Conservation (phyloP, 352 stramenopile genomes). For the Phytopythium aichiense region DNA sequence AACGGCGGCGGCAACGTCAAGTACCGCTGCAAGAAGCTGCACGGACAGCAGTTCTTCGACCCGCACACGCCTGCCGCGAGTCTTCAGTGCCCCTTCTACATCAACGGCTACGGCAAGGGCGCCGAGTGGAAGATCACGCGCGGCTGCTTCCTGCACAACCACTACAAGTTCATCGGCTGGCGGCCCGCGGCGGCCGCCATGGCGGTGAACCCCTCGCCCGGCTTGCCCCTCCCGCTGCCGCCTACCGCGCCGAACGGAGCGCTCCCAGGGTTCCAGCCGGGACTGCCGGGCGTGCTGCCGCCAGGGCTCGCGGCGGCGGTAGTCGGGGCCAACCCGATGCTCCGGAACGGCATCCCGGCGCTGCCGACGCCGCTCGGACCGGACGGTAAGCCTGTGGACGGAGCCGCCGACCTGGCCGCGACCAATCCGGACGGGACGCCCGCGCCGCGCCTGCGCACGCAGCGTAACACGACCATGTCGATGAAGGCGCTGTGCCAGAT, state of each 20-base stretch:
- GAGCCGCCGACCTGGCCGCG: neutral
- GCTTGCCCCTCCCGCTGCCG: conserved; percentile 7
- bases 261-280: neutral
- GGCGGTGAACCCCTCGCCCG: neutral
- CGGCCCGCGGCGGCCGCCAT: conserved; percentile 15
- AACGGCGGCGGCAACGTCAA: conserved; percentile 80
- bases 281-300: neutral
- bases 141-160: conserved; percentile 74
- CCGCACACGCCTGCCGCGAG: conserved; percentile 35
- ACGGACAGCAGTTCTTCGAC: conserved; percentile 77
- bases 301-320: neutral
- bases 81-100: conserved; percentile 76
- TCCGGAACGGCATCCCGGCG: neutral
- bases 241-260: neutral
- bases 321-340: neutral
- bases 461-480: conserved; percentile 80
- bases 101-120: conserved; percentile 71
- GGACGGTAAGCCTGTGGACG: neutral
- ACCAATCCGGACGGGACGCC: neutral
- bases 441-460: conserved; percentile 16
- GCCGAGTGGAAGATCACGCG: conserved; percentile 71
- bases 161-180: conserved; percentile 84
- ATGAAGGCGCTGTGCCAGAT: conserved; percentile 75
- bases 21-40: conserved; percentile 79
- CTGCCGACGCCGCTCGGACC: neutral